Conservation (phyloP, 1,139 yeast genomes). For the Saccharomyces hybrid region DNA sequence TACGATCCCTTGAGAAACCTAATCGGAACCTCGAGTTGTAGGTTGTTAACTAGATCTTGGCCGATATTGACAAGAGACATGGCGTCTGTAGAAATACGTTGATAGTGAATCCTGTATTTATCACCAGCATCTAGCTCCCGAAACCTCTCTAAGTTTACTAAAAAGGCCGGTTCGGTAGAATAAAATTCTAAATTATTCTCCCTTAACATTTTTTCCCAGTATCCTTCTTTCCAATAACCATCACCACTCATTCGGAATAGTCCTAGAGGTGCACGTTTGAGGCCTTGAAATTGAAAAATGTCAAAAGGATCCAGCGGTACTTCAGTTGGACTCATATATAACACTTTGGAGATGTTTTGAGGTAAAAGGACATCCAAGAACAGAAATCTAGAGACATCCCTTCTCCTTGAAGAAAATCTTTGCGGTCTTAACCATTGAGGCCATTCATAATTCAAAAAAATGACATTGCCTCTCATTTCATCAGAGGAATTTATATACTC, state of each 20-base stretch:
- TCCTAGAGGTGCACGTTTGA: constrained; percentile 11
- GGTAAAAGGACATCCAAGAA: constrained; percentile 87
- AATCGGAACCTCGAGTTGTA: constrained; percentile 44
- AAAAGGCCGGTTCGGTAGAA: constrained; percentile 69
- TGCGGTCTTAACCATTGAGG: constrained; percentile 82
- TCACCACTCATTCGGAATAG: constrained; percentile 67
- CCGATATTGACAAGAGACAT: constrained; percentile 74
- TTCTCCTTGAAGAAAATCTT: constrained; percentile 63
- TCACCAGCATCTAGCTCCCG: constrained; percentile 70
- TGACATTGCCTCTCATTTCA: constrained; percentile 40
- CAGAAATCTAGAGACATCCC: constrained; percentile 84
- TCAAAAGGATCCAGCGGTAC: constrained; percentile 49
- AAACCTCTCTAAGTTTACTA: constrained; percentile 65
- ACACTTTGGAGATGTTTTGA: constrained; percentile 58
- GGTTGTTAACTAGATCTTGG: constrained; percentile 84
- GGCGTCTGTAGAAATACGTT: constrained; percentile 70
- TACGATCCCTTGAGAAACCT: constrained; percentile 7
- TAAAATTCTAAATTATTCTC: constrained; percentile 57
- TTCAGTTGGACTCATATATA: constrained; percentile 84
- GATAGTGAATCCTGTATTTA: constrained; percentile 75
- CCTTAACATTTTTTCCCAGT: constrained; percentile 64
- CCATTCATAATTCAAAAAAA: constrained; percentile 79
- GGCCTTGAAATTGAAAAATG: constrained; percentile 21
- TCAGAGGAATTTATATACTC: constrained; percentile 44
- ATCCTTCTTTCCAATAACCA: constrained; percentile 90